Conservation (phyloP, 2,329 filamentous ascomycete species). For the Capronia americana region DNA sequence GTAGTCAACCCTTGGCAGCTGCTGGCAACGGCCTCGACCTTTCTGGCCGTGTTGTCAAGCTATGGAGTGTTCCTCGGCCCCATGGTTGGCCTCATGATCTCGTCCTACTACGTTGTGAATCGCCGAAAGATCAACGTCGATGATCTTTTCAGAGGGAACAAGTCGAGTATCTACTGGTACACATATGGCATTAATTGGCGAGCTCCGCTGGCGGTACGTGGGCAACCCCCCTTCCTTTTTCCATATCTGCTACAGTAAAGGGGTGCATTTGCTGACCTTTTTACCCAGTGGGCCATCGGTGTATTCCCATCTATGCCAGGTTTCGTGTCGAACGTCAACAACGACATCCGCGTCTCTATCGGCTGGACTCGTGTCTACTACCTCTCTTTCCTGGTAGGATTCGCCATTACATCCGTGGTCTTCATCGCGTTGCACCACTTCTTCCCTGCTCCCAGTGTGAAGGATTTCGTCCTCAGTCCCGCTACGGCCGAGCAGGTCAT, state of each 20-base stretch:
- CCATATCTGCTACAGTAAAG: neutral
- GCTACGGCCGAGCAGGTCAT: slow-evolving; percentile 15
- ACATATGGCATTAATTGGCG: slow-evolving; percentile 54
- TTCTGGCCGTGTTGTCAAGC: slow-evolving; percentile 56
- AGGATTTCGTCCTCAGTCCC: slow-evolving; percentile 26
- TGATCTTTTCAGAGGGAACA: slow-evolving; percentile 50
- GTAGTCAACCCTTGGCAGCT: slow-evolving; percentile 61
- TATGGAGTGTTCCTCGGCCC: slow-evolving; percentile 53
- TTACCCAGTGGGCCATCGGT: slow-evolving; percentile 46
- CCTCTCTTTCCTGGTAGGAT: slow-evolving; percentile 51
- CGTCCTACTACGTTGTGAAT: slow-evolving; percentile 47
- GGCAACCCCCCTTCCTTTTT: neutral
- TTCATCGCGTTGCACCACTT: slow-evolving; percentile 31
- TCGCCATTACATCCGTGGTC: slow-evolving; percentile 48
- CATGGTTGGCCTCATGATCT: slow-evolving; percentile 45
- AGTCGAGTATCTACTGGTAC: slow-evolving; percentile 53
- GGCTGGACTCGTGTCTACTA: slow-evolving; percentile 51
- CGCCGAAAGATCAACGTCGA: slow-evolving; percentile 50
- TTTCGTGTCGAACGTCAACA: slow-evolving; percentile 40
- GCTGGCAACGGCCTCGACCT: slow-evolving; percentile 51
- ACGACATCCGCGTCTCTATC: slow-evolving; percentile 39
- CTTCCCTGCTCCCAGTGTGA: slow-evolving; percentile 26
- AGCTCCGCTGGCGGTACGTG: slow-evolving; percentile 41
- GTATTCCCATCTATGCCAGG: slow-evolving; percentile 44
- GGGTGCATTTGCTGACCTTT: neutral